Conservation (phyloP, 23 red algal genomes). For the Gracilariopsis chorda region DNA sequence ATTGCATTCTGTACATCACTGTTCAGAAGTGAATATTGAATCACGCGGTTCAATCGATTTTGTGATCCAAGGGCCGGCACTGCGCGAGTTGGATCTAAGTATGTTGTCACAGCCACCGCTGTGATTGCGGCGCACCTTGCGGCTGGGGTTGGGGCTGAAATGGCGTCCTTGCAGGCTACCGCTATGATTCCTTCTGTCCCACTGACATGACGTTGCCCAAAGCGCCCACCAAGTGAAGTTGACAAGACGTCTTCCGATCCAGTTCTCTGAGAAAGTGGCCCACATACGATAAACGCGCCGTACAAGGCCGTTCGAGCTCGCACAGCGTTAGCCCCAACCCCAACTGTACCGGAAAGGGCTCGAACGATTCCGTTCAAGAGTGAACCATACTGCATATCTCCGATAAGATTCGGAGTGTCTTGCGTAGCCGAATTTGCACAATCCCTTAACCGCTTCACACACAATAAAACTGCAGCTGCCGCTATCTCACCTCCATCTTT, state of each 20-base stretch:
- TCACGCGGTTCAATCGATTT: constrained; percentile 17
- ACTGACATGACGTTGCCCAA: constrained; percentile 15
- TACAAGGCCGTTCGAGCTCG: constrained; percentile 22
- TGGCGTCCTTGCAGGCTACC: constrained; percentile 15
- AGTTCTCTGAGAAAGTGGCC: neutral
- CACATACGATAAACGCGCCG: constrained; percentile 22
- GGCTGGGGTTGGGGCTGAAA: neutral
- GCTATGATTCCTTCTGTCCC: constrained; percentile 5
- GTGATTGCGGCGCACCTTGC: constrained; percentile 7
- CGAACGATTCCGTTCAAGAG: constrained; percentile 20
- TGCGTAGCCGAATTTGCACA: neutral
- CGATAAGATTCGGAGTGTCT: neutral
- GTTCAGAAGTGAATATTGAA: neutral
- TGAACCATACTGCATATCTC: constrained; percentile 9
- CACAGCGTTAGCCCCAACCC: neutral
- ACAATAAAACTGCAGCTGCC: neutral
- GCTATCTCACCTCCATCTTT: constrained; percentile 41
- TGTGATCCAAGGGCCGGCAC: too few species aligned
- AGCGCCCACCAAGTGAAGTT: neutral
- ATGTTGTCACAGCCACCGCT: neutral
- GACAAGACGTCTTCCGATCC: neutral
- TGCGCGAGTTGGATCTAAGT: neutral
- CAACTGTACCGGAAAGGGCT: neutral
- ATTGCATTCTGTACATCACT: neutral
- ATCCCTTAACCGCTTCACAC: neutral